Percentiles rank a stretch among this genome's conserved stretches.
Evolutionary conservation across 345 rosid species (phyloP).

Genomic region (Populus tremula): DNA sequence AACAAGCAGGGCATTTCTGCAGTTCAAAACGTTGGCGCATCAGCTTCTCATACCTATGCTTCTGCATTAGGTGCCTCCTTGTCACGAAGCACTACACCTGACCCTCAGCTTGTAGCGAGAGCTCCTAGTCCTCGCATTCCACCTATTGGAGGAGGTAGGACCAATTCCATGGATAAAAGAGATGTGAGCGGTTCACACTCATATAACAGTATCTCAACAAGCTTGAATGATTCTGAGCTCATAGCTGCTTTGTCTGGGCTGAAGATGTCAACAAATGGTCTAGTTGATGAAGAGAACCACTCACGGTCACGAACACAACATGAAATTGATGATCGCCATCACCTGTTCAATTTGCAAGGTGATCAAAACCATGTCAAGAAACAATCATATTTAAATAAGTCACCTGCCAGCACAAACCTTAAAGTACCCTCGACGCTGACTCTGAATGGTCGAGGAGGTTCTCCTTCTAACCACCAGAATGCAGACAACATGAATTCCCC

Average conservation of each 20-base stretch:
- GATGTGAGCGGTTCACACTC: conserved; percentile 29
- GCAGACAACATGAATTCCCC: conserved; percentile 36
- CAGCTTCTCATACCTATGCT: conserved; percentile 53
- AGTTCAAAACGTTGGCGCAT: conserved; percentile 33
- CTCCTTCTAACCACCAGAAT: conserved; percentile 35
- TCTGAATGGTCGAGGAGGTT: conserved; percentile 40
- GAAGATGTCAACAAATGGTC: conserved; percentile 44
- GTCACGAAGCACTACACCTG: conserved; percentile 67
- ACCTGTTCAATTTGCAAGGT: conserved; percentile 37
- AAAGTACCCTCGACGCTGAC: conserved; percentile 36
- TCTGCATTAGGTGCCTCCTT: conserved; percentile 56
- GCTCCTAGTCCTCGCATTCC: conserved; percentile 60
- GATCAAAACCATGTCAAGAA: conserved; percentile 29
- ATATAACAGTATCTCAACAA: conserved; percentile 38
- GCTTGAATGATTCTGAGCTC: conserved; percentile 42
- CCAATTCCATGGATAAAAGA: conserved; percentile 47
- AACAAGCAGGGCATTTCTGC: conserved; percentile 32
- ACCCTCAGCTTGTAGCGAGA: conserved; percentile 53
- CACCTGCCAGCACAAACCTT: conserved; percentile 33
- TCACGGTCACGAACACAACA: conserved; percentile 25
- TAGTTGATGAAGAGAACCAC: conserved; percentile 39
- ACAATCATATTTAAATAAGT: conserved; percentile 21
- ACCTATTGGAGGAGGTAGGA: conserved; percentile 54
- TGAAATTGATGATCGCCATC: conserved; percentile 35
- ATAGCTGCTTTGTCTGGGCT: conserved; percentile 54